Conservation (phyloP, 2,329 filamentous ascomycete genomes). For the Didymella lethalis region DNA sequence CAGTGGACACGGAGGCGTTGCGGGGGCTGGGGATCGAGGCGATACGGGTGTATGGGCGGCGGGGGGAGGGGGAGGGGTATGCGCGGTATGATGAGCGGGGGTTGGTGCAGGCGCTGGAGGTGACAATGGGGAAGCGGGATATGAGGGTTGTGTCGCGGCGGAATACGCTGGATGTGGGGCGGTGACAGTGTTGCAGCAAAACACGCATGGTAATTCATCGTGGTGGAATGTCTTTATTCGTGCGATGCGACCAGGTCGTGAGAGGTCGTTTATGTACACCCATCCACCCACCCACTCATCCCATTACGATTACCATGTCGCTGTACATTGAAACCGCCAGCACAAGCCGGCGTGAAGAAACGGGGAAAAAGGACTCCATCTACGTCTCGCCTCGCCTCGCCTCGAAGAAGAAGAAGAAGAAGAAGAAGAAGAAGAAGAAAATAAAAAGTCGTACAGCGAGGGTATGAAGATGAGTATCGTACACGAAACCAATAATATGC, state of each 20-base stretch:
- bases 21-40: slow-evolving; percentile 75
- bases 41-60: slow-evolving; percentile 77
- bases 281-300: slow-evolving; percentile 1
- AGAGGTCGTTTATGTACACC: slow-evolving; percentile 19
- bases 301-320: slow-evolving; percentile 22
- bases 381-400: neutral
- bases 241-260: neutral
- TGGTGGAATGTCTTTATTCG: slow-evolving; percentile 2
- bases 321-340: slow-evolving; percentile 7
- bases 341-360: neutral
- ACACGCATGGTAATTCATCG: too few species aligned
- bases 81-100: slow-evolving; percentile 79
- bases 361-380: too few species aligned
- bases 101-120: slow-evolving; percentile 76
- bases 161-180: slow-evolving; percentile 59
- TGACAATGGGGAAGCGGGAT: slow-evolving; percentile 74
- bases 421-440: too few species aligned
- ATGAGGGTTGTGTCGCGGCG: slow-evolving; percentile 62
- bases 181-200: neutral
- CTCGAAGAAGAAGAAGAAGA: slow-evolving; percentile 8
- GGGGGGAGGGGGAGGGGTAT: slow-evolving; percentile 61
- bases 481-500: slow-evolving; percentile 15
- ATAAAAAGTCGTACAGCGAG: slow-evolving; percentile 28
- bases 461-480: slow-evolving; percentile 31
- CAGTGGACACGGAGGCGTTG: slow-evolving; percentile 72